A percentile compares a stretch with the other conserved stretches of the same genome.
Evolutionary conservation across 139 green algal species (phyloP).

Genomic region (Gonium pectorale): DNA sequence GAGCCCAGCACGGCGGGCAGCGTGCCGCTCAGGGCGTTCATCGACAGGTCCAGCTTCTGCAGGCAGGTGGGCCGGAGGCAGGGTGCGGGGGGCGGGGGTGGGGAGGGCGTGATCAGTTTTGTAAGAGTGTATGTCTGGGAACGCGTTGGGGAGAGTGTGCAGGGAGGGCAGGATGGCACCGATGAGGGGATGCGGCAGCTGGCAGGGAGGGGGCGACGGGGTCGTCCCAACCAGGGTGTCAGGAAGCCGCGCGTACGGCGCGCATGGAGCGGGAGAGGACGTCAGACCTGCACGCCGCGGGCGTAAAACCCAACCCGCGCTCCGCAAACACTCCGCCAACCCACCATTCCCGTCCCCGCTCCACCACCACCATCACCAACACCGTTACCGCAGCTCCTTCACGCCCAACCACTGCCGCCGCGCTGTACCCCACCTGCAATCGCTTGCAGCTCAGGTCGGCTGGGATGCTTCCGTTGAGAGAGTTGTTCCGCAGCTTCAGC

Average conservation of each 20-base stretch:
- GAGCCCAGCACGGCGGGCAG: not conserved
- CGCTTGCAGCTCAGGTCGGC: not conserved
- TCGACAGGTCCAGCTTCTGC: constrained; percentile 17
- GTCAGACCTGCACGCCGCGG: too few species aligned
- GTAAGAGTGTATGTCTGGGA: not conserved
- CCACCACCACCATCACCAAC: not conserved
- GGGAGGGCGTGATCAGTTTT: not conserved
- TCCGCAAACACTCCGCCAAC: not conserved
- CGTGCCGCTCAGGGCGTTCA: constrained; percentile 8
- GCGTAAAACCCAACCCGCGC: not conserved
- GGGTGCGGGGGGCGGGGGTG: too few species aligned
- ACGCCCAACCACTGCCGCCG: not conserved
- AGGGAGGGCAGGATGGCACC: not conserved
- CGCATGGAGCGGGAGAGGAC: too few species aligned
- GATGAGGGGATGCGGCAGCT: not conserved
- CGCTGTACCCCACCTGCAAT: not conserved
- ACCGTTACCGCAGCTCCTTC: not conserved
- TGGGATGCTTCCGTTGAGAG: not conserved
- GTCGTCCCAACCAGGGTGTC: not conserved
- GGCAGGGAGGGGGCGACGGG: not conserved
- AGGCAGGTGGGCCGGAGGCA: too few species aligned
- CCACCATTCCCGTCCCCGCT: too few species aligned
- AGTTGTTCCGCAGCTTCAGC: not conserved
- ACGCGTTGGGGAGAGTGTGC: not conserved
- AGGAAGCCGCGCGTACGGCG: not conserved